A percentile compares a stretch with the other conserved stretches of the same genome.
Conservation (phyloP, 768 basidiomycete genomes). For the Hemileccinum rubropunctum region DNA sequence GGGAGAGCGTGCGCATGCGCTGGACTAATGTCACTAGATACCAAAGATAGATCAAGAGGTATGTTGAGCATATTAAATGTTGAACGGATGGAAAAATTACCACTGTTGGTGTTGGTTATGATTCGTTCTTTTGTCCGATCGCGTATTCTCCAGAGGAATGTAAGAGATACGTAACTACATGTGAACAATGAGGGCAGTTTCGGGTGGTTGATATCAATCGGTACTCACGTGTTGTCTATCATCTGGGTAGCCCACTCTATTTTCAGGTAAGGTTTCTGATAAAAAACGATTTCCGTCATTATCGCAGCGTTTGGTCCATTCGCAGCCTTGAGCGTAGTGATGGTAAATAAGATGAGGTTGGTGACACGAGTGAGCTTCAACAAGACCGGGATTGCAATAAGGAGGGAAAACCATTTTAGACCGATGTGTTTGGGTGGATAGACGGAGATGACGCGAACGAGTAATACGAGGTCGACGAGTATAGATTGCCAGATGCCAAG, state of each 20-base stretch:
- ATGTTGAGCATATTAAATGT: not conserved
- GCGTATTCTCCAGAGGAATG: conserved; percentile 13
- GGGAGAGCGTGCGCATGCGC: conserved; percentile 19
- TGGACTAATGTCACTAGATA: not conserved
- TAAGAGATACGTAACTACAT: conserved; percentile 6
- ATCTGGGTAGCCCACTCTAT: conserved; percentile 31
- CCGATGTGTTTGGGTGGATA: conserved; percentile 16
- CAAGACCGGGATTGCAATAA: conserved; percentile 15
- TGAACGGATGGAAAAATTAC: not conserved
- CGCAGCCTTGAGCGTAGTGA: conserved; percentile 8
- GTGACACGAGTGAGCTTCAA: conserved; percentile 22
- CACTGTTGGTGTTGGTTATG: not conserved
- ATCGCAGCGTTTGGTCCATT: conserved; percentile 4
- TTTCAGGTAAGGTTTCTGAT: conserved; percentile 22
- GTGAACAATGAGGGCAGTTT: not conserved
- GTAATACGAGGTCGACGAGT: conserved; percentile 21
- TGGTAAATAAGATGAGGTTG: conserved; percentile 23
- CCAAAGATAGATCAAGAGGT: too few relatives aligned
- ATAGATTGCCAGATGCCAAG: conserved; percentile 24
- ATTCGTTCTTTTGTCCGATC: not conserved
- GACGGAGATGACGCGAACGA: conserved; percentile 22
- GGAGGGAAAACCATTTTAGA: conserved; percentile 3
- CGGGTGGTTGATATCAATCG: not conserved
- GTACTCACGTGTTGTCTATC: conserved; percentile 24
- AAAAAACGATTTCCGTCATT: conserved; percentile 6